These are phyloP conservation scores for Huntiella savannae DNA, from an alignment of 2,329 filamentous ascomycete genomes.

Conservation along the genomic window DNA sequence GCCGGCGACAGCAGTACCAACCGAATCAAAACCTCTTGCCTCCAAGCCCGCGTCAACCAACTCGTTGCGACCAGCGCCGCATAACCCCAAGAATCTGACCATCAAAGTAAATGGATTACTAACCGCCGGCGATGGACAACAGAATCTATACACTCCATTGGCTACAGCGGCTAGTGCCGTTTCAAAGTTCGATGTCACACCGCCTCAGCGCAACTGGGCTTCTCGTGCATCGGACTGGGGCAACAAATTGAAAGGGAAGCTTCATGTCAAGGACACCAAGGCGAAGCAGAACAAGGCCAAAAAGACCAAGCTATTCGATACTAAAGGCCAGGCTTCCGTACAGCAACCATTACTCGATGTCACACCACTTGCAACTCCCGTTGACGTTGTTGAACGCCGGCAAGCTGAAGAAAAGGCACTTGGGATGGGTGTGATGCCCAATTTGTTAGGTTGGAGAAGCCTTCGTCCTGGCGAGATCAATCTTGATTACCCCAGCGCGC, in stretches of 20 bases:
- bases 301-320: not conserved
- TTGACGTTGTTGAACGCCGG: not conserved
- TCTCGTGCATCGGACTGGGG: slow-evolving; percentile 5
- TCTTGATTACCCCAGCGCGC: not conserved
- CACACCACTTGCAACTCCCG: not conserved
- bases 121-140: too few relatives aligned
- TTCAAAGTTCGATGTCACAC: slow-evolving; percentile 9
- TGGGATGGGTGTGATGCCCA: not conserved
- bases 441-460: not conserved
- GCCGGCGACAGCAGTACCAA: too few relatives aligned
- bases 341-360: not conserved
- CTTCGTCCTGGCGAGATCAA: not conserved
- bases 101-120: too few relatives aligned
- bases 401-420: not conserved
- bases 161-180: slow-evolving; percentile 1
- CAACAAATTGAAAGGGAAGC: slow-evolving; percentile 3
- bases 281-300: not conserved
- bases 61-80: too few relatives aligned
- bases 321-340: not conserved
- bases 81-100: too few relatives aligned
- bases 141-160: not conserved
- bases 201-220: slow-evolving; percentile 5
- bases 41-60: too few relatives aligned
- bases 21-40: too few relatives aligned
- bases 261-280: not conserved